phyloP scores from a whole-genome alignment of 2,329 filamentous ascomycete genomes.

The Botrytis paeoniae region DNA sequence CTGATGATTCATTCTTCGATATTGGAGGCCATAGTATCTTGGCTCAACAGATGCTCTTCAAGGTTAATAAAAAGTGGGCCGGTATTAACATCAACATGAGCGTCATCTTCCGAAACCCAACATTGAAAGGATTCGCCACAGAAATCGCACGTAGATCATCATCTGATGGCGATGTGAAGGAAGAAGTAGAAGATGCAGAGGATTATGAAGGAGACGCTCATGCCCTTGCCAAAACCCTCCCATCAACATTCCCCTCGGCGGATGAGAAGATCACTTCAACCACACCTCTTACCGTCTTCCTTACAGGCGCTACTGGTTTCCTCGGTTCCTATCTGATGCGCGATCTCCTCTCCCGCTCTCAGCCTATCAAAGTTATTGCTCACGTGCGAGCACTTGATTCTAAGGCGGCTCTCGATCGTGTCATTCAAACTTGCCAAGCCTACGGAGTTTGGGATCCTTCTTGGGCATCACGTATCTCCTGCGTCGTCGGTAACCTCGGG shows the following conservation, averaged over 20 bases:
- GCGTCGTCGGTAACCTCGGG: conserved; percentile 70
- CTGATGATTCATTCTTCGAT: conserved; percentile 70
- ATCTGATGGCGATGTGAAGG: conserved; percentile 29
- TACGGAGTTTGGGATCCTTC: conserved; percentile 76
- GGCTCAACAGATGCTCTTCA: conserved; percentile 76
- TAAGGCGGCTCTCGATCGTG: conserved; percentile 58
- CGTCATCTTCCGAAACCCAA: conserved; percentile 66
- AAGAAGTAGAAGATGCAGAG: conserved; percentile 44
- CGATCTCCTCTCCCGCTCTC: conserved; percentile 65
- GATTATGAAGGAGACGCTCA: conserved; percentile 47
- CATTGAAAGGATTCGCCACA: conserved; percentile 48
- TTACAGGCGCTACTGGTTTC: conserved; percentile 91
- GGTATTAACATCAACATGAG: conserved; percentile 67
- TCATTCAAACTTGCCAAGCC: conserved; percentile 64
- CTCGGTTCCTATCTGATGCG: conserved; percentile 76
- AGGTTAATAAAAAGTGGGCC: conserved; percentile 59
- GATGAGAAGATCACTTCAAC: conserved; percentile 34
- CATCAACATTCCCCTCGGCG: conserved; percentile 40
- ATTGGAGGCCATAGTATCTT: conserved; percentile 77
- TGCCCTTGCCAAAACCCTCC: conserved; percentile 40
- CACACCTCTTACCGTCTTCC: conserved; percentile 59
- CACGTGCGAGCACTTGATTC: conserved; percentile 69
- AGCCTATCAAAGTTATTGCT: conserved; percentile 62
- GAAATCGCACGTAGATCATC: conserved; percentile 50
- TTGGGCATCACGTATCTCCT: conserved; percentile 64